Evolutionary conservation across 805 yeast genomes (phyloP).

Genomic region (Starmera dryadoides): DNA sequence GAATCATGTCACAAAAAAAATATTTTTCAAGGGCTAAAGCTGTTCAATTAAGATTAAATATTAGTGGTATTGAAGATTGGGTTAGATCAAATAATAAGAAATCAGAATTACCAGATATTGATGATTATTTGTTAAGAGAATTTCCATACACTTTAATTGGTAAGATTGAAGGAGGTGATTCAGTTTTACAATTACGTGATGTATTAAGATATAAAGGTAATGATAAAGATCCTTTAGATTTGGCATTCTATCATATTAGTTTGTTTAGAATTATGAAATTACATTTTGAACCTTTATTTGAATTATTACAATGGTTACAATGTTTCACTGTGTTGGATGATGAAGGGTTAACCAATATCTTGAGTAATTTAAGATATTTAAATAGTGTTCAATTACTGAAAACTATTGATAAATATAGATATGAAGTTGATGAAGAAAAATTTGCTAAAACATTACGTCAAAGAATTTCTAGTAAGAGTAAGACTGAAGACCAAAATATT

Average conservation of each 20-base stretch:
- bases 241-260: constrained; percentile 56
- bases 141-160: constrained; percentile 30
- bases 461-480: constrained; percentile 6
- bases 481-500: constrained; percentile 7
- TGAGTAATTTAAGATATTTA: constrained; percentile 45
- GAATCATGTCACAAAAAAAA: constrained; percentile 57
- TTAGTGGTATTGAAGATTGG: constrained; percentile 93
- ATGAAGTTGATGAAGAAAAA: constrained; percentile 75
- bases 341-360: constrained; percentile 50
- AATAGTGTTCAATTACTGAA: constrained; percentile 67
- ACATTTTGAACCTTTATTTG: constrained; percentile 67
- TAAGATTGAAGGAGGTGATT: constrained; percentile 12
- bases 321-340: constrained; percentile 70
- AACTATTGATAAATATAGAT: constrained; percentile 67
- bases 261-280: constrained; percentile 56
- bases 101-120: constrained; percentile 26
- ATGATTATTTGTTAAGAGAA: constrained; percentile 27
- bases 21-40: constrained; percentile 78
- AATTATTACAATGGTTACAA: constrained; percentile 86
- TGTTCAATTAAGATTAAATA: constrained; percentile 79
- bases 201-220: constrained; percentile 14
- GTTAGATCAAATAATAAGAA: constrained; percentile 37
- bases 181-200: constrained; percentile 1
- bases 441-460: constrained; percentile 33
- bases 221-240: constrained; percentile 35